Evolutionary conservation across 2,329 filamentous ascomycete species (phyloP).

Genomic region (Hymenoscyphus infarciens): DNA sequence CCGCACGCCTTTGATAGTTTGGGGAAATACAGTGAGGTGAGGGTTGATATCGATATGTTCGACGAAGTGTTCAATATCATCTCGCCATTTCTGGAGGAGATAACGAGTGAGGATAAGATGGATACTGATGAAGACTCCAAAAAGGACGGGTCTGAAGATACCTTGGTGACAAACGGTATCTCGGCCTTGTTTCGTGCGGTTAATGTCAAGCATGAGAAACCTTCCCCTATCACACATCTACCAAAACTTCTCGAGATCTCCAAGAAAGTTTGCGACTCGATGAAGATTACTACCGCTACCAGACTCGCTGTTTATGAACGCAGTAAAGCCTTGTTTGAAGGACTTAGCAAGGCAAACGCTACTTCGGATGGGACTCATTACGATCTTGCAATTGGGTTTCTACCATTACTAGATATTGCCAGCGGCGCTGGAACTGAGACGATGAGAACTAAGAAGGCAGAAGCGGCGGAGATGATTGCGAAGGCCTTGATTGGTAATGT

Average conservation of each 20-base stretch:
- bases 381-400: conserved; percentile 25
- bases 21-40: conserved; percentile 66
- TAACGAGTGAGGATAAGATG: conserved; percentile 61
- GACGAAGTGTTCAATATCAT: conserved; percentile 63
- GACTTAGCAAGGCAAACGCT: conserved; percentile 27
- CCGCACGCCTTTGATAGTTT: conserved; percentile 70
- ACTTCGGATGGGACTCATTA: conserved; percentile 21
- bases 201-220: conserved; percentile 28
- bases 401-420: conserved; percentile 30
- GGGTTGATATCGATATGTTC: conserved; percentile 68
- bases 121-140: conserved; percentile 42
- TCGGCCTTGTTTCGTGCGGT: conserved; percentile 33
- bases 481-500: conserved; percentile 27
- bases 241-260: conserved; percentile 27
- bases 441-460: conserved; percentile 33
- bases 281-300: conserved; percentile 31
- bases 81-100: conserved; percentile 56
- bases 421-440: conserved; percentile 33
- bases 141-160: conserved; percentile 25
- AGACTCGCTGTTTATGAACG: conserved; percentile 33
- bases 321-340: conserved; percentile 31
- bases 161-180: conserved; percentile 33
- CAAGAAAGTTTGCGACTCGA: conserved; percentile 26
- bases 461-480: conserved; percentile 33
- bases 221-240: conserved; percentile 26